phyloP scores from a whole-genome alignment of 805 yeast species.

The Metschnikowia gelsemii region DNA sequence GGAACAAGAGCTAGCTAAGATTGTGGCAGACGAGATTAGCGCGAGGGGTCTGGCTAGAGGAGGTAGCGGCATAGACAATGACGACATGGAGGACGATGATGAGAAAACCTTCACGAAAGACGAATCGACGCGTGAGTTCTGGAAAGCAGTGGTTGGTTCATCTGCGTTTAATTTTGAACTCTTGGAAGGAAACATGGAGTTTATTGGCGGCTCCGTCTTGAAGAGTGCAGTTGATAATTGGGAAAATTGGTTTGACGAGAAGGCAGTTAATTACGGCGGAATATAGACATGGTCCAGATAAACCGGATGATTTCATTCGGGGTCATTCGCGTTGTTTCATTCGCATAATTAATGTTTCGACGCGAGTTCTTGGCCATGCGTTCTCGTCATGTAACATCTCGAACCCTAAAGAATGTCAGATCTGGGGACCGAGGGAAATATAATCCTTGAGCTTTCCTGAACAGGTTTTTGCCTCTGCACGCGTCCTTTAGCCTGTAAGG shows the following conservation, averaged over 20 bases:
- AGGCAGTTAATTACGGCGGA: conserved; percentile 53
- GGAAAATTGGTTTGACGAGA: conserved; percentile 79
- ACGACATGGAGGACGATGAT: conserved; percentile 30
- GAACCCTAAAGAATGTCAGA: background rate
- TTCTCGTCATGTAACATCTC: too few species aligned
- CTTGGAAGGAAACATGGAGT: conserved; percentile 71
- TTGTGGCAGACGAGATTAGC: conserved; percentile 47
- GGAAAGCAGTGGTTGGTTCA: conserved; percentile 39
- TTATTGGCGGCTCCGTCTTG: conserved; percentile 69
- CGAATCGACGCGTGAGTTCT: conserved; percentile 47
- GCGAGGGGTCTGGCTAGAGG: conserved; percentile 25
- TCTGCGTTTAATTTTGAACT: conserved; percentile 57
- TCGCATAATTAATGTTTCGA: background rate
- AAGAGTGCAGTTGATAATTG: conserved; percentile 56
- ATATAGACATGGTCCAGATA: conserved; percentile 5
- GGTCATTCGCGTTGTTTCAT: background rate
- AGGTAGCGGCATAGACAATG: conserved; percentile 41
- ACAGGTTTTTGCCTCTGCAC: conserved; percentile 1
- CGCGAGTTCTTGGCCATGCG: background rate
- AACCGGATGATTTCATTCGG: background rate
- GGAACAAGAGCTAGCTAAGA: conserved; percentile 60
- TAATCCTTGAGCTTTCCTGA: background rate
- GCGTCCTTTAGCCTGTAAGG: conserved; percentile 6
- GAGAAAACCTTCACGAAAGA: conserved; percentile 27
- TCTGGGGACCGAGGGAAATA: conserved; percentile 8